Evolutionary conservation across 2,329 filamentous ascomycete species (phyloP).

Genomic region (Xylariaceae sp.): DNA sequence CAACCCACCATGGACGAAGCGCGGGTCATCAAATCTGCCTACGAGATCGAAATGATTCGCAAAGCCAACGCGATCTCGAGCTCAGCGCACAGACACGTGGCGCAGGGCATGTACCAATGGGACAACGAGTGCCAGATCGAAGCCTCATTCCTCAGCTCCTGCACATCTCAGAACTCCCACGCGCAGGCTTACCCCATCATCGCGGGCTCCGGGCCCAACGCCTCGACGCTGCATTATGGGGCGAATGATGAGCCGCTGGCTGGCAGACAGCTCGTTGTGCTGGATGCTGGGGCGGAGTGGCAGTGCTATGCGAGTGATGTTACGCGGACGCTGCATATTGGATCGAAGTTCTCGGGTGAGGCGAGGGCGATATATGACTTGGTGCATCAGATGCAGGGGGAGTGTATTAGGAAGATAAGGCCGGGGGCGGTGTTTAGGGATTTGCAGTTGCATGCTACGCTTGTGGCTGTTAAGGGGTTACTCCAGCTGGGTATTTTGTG

Average conservation of each 20-base stretch:
- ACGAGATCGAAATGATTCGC: constrained; percentile 79
- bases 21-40: constrained; percentile 79
- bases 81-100: constrained; percentile 71
- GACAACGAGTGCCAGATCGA: constrained; percentile 81
- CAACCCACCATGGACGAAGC: constrained; percentile 73
- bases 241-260: constrained; percentile 72
- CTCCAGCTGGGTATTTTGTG: constrained; percentile 69
- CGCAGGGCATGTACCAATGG: constrained; percentile 60
- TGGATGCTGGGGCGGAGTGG: constrained; percentile 88
- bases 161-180: constrained; percentile 69
- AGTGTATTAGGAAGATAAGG: constrained; percentile 66
- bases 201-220: constrained; percentile 78
- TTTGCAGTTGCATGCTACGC: constrained; percentile 70
- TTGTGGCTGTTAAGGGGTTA: constrained; percentile 69
- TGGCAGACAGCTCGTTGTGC: constrained; percentile 69
- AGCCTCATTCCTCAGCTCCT: constrained; percentile 70
- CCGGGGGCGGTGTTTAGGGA: constrained; percentile 70
- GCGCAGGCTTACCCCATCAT: constrained; percentile 87
- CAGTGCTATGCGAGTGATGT: constrained; percentile 85
- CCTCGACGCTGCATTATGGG: constrained; percentile 81
- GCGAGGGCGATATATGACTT: constrained; percentile 72
- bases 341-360: constrained; percentile 58
- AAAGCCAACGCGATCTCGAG: constrained; percentile 79
- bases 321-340: constrained; percentile 79
- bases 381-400: constrained; percentile 77